Evolutionary conservation across 768 basidiomycete genomes (phyloP).

Genomic region (Pleurotus giganteus): DNA sequence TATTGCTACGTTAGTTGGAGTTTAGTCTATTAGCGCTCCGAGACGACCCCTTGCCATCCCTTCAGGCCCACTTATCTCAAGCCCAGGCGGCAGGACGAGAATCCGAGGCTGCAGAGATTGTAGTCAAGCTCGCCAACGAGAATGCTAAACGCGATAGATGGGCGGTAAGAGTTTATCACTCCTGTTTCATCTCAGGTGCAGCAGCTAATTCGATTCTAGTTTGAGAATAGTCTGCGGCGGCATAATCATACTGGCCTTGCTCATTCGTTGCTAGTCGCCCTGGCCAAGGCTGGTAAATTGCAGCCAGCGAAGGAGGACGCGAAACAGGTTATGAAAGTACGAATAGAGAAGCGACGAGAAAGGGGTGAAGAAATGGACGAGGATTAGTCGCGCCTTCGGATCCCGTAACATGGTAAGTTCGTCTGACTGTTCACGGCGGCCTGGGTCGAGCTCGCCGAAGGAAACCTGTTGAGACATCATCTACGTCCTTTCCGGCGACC

Average conservation of each 20-base stretch:
- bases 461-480: neutral
- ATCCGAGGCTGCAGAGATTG: slow-evolving; percentile 48
- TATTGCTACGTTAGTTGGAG: slow-evolving; percentile 57
- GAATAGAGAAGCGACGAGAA: slow-evolving; percentile 41
- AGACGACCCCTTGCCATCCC: slow-evolving; percentile 71
- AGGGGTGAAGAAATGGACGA: slow-evolving; percentile 49
- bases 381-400: slow-evolving; percentile 25
- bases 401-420: slow-evolving; percentile 1
- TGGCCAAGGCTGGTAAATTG: slow-evolving; percentile 71
- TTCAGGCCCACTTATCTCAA: slow-evolving; percentile 57
- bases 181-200: slow-evolving; percentile 1
- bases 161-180: slow-evolving; percentile 56
- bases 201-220: slow-evolving; percentile 38
- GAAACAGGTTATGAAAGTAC: slow-evolving; percentile 42
- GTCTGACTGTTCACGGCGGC: neutral
- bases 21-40: slow-evolving; percentile 90
- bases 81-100: slow-evolving; percentile 39
- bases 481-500: no score
- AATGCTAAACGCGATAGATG: slow-evolving; percentile 75
- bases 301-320: slow-evolving; percentile 48
- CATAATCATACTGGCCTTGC: slow-evolving; percentile 87
- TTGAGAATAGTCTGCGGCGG: slow-evolving; percentile 82
- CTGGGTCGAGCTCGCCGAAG: neutral
- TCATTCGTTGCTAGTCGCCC: slow-evolving; percentile 66
- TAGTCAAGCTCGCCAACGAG: slow-evolving; percentile 61